Evolutionary conservation across 2,329 filamentous ascomycete genomes (phyloP), one percentile per base, ranked within the genome.

Genomic region (Dactylellina parvicollis): DNA sequence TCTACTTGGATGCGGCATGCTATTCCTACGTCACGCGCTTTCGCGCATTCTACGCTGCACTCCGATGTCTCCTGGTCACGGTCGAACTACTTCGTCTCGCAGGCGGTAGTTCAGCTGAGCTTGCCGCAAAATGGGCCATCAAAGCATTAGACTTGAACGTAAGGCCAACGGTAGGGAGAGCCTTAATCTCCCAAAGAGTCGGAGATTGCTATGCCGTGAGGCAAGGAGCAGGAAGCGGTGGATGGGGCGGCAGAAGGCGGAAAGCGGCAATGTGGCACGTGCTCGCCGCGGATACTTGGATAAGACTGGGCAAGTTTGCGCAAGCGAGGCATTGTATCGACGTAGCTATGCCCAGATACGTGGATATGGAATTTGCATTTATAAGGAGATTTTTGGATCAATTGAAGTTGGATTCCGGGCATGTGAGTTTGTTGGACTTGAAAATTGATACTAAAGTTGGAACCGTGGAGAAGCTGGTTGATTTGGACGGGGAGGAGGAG

Each of bases 11-110:
- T 78, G 90, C 91, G 2, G 92, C 94, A 0, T 90, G 89, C 66
- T 98, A 99, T 81, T 96, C 92, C 0, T 99, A 98, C 80, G 87
- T 92, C 55, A 94, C 92, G 14, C 87, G 94, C 50, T 96, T 92
- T 78, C 89, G 86, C 49, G 87, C 90, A 24, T 87, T 91, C 0
- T 94, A 92, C 78, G 90, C 92, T 59, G 91, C 93, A 0, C 82
- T 96, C 14, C 90, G 96, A 9, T 91, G 89, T 74, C 83, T 96
- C 7, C 83, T 89, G 0, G 82, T 98, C 0, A 87, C 89, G 0
- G 84, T 95, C 24, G 96, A 99, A 80, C 86, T 99, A 0, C 83
- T 98, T 1, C 89, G 91, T 36, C 84, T 95, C 9, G 87, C 93
- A 4, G 92, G 92, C 22, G 90, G 91, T 10, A 87, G 89, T 2